phyloP scores from a whole-genome alignment of 306 rosid genomes.

The Calophaca sinica region DNA sequence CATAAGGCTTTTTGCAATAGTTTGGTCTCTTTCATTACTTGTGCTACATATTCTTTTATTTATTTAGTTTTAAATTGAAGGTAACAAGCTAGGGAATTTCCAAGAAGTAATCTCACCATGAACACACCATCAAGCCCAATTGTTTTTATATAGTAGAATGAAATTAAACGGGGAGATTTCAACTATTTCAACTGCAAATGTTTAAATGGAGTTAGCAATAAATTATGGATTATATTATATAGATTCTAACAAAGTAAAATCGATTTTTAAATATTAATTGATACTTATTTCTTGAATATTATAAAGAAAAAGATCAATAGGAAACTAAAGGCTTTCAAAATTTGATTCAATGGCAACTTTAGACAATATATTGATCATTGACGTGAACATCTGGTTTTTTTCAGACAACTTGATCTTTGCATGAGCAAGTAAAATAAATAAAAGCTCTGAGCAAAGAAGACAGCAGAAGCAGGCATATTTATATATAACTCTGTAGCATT shows the following conservation, averaged over 20 bases:
- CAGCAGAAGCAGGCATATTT: not conserved
- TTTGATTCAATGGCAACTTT: not conserved
- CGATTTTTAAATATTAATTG: no score
- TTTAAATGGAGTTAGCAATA: no score
- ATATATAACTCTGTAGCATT: not conserved
- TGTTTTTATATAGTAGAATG: no score
- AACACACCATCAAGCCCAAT: not conserved
- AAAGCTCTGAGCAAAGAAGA: not conserved
- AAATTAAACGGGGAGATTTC: no score
- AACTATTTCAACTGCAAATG: no score
- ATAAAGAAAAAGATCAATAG: no score
- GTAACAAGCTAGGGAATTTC: not conserved
- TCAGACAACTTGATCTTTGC: not conserved
- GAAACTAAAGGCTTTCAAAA: not conserved
- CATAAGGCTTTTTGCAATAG: conserved; percentile 1
- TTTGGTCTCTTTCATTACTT: conserved; percentile 27
- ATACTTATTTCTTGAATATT: no score
- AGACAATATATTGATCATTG: not conserved
- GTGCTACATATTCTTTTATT: not conserved
- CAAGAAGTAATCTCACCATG: not conserved
- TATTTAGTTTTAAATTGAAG: conserved; percentile 17
- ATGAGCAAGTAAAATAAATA: not conserved
- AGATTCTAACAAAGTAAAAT: no score
- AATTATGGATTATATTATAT: no score
- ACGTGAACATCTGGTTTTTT: not conserved